phyloP scores from a whole-genome alignment of 495 filamentous ascomycete genomes.

The Neurospora terricola region DNA sequence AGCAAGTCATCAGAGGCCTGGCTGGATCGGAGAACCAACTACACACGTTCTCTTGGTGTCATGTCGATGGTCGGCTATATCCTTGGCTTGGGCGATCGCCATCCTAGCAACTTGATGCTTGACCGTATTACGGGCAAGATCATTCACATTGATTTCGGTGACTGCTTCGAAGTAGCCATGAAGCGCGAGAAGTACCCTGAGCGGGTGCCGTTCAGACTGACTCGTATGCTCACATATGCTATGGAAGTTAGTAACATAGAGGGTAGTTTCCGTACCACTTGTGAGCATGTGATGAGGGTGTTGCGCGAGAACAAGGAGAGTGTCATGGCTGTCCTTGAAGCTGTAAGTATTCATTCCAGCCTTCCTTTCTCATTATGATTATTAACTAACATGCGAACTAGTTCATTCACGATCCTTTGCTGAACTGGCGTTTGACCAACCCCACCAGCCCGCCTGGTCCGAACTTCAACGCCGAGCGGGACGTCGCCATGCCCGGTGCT shows the following conservation, averaged over 20 bases:
- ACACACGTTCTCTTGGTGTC: slow-evolving; percentile 90
- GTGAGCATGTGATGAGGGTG: slow-evolving; percentile 97
- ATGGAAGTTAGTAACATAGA: slow-evolving; percentile 99
- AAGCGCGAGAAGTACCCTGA: slow-evolving; percentile 99
- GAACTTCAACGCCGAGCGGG: slow-evolving; percentile 69
- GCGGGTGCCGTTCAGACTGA: slow-evolving; percentile 92
- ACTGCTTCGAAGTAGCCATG: slow-evolving; percentile 99
- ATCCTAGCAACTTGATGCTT: slow-evolving; percentile 95
- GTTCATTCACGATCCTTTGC: slow-evolving; percentile 96
- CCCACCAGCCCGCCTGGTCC: slow-evolving; percentile 69
- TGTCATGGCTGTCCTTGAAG: slow-evolving; percentile 95
- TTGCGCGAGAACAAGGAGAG: slow-evolving; percentile 95
- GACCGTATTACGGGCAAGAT: slow-evolving; percentile 92
- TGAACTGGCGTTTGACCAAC: slow-evolving; percentile 90
- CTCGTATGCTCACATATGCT: slow-evolving; percentile 95
- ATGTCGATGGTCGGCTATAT: slow-evolving; percentile 99
- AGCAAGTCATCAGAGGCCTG: slow-evolving; percentile 95
- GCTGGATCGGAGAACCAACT: slow-evolving; percentile 94
- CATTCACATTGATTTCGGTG: slow-evolving; percentile 96
- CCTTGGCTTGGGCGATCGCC: slow-evolving; percentile 88
- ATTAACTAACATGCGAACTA: slow-evolving; percentile 26
- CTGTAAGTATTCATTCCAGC: slow-evolving; percentile 53
- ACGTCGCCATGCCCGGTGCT: slow-evolving; percentile 34
- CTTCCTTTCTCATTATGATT: no score
- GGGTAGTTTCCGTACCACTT: slow-evolving; percentile 93